Conservation (phyloP, 352 stramenopile genomes). For the Phytopythium mirpurense region DNA sequence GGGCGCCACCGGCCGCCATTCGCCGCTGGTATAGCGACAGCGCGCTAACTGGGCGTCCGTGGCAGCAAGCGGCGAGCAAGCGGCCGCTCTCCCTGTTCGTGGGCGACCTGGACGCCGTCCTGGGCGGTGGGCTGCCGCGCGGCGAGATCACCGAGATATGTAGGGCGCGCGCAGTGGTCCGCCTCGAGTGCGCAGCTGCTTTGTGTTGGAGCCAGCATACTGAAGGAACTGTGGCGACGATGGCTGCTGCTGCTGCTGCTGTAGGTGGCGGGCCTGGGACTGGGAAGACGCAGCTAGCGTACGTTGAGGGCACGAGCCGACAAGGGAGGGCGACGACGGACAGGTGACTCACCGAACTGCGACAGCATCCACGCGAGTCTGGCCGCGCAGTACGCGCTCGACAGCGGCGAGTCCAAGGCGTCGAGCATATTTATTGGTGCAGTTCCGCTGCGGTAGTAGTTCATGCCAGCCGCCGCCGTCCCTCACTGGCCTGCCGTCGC, state of each 20-base stretch:
- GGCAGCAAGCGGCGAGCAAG: slow-evolving; percentile 22
- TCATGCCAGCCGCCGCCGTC: no score
- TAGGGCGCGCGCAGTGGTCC: slow-evolving; percentile 14
- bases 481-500: no score
- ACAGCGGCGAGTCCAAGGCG: slow-evolving; percentile 11
- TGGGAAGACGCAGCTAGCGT: slow-evolving; percentile 80
- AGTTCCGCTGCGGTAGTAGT: no score
- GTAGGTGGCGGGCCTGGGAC: slow-evolving; percentile 58
- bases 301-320: not conserved
- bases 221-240: no score
- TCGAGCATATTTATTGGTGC: slow-evolving; percentile 64
- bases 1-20: no score
- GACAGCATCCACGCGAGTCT: slow-evolving; percentile 67
- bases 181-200: no score
- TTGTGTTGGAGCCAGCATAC: no score
- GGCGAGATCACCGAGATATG: slow-evolving; percentile 81
- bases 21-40: no score
- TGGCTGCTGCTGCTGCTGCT: no score
- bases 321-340: no score
- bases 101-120: slow-evolving; percentile 39
- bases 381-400: slow-evolving; percentile 35
- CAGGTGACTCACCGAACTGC: no score
- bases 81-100: slow-evolving; percentile 40
- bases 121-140: slow-evolving; percentile 58
- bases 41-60: not conserved